Conservation (phyloP, 257 asterid genomes). For the Phtheirospermum japonicum region DNA sequence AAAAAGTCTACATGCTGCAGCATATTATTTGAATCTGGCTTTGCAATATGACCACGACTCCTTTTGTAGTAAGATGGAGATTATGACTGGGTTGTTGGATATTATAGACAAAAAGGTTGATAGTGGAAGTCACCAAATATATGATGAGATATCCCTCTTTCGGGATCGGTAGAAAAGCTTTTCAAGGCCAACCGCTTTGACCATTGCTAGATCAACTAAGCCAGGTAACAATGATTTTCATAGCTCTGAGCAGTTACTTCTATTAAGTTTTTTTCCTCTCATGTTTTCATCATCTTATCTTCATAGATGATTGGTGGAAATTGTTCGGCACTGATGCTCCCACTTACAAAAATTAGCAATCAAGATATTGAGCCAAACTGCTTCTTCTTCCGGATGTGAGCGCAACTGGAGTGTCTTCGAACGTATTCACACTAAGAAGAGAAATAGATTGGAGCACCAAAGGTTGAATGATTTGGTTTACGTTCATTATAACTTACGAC, state of each 20-base stretch:
- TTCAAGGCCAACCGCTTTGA: too few relatives aligned
- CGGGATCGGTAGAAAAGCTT: not conserved
- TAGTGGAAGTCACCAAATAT: not conserved
- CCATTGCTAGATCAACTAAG: not conserved
- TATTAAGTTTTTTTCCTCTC: too few relatives aligned
- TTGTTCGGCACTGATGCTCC: not conserved
- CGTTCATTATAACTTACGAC: not conserved
- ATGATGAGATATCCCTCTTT: not conserved
- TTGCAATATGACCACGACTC: not conserved
- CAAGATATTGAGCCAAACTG: constrained; percentile 7
- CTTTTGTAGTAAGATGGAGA: not conserved
- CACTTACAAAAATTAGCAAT: constrained; percentile 2
- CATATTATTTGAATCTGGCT: not conserved
- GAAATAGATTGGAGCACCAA: too few relatives aligned
- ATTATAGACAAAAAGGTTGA: not conserved
- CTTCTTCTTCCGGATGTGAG: constrained; percentile 3
- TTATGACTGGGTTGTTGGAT: not conserved
- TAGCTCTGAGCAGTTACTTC: not conserved
- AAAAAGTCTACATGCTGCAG: too few relatives aligned
- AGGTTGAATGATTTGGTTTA: too few relatives aligned
- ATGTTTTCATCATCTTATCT: too few relatives aligned
- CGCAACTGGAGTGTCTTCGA: too few relatives aligned
- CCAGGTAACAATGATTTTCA: not conserved
- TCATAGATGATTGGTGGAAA: too few relatives aligned
- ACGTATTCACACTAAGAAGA: too few relatives aligned